Conservation (phyloP, 331 rosid genomes). For the Dryas integrifolia region DNA sequence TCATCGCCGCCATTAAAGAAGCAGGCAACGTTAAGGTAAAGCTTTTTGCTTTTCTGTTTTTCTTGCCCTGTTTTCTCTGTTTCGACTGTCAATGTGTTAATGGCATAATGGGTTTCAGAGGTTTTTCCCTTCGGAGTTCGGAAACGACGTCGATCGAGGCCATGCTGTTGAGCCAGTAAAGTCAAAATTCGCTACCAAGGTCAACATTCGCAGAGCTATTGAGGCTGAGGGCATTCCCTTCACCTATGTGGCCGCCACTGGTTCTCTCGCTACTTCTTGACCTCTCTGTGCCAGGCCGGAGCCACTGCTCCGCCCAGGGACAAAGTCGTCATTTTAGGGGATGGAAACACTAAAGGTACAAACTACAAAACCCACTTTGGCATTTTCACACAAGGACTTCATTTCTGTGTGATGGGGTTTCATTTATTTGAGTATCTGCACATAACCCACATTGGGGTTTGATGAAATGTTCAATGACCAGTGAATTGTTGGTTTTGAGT, state of each 20-base stretch:
- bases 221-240: constrained; percentile 61
- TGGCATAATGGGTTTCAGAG: constrained; percentile 33
- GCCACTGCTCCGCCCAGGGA: constrained; percentile 46
- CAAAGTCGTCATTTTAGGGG: constrained; percentile 46
- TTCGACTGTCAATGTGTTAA: not conserved
- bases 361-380: not conserved
- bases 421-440: not conserved
- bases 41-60: not conserved
- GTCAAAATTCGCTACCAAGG: constrained; percentile 28
- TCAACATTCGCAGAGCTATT: constrained; percentile 39
- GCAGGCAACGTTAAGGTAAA: constrained; percentile 64
- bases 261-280: constrained; percentile 48
- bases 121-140: constrained; percentile 76
- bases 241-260: constrained; percentile 47
- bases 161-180: constrained; percentile 50
- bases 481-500: too few species aligned
- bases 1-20: constrained; percentile 60
- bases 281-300: constrained; percentile 32
- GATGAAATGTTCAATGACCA: too few species aligned
- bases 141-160: constrained; percentile 49
- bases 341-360: constrained; percentile 57
- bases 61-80: not conserved
- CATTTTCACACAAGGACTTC: not conserved
- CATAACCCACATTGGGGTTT: not conserved
- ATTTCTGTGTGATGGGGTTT: not conserved